phyloP scores from a whole-genome alignment of 2,329 filamentous ascomycete species.

The Fusarium sp. region DNA sequence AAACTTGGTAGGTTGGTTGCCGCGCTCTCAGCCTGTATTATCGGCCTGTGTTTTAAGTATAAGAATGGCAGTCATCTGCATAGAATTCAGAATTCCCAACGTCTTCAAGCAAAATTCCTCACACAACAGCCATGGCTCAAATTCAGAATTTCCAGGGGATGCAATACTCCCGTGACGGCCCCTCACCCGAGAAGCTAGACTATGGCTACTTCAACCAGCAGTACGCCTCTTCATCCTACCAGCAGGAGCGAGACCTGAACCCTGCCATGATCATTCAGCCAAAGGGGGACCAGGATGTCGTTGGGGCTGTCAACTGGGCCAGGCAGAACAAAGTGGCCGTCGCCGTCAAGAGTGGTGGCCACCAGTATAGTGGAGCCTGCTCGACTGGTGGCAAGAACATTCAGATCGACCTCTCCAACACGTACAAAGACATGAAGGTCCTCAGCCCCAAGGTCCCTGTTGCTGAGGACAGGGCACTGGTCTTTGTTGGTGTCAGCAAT shows the following conservation, averaged over 20 bases:
- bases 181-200: neutral
- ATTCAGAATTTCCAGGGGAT: slow-evolving; percentile 7
- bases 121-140: neutral
- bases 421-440: slow-evolving; percentile 44
- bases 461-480: slow-evolving; percentile 48
- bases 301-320: slow-evolving; percentile 53
- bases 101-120: neutral
- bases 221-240: slow-evolving; percentile 58
- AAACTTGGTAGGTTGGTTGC: neutral
- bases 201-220: neutral
- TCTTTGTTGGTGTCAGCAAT: slow-evolving; percentile 55
- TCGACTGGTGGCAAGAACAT: slow-evolving; percentile 58
- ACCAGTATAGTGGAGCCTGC: slow-evolving; percentile 62
- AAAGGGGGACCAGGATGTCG: slow-evolving; percentile 55
- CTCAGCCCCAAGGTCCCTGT: slow-evolving; percentile 28
- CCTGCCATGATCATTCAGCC: slow-evolving; percentile 58
- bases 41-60: neutral
- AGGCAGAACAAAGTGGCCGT: slow-evolving; percentile 53
- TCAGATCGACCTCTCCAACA: slow-evolving; percentile 56
- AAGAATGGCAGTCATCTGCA: neutral
- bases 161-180: slow-evolving; percentile 23
- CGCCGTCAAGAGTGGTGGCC: slow-evolving; percentile 59
- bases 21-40: neutral
- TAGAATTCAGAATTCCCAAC: neutral
- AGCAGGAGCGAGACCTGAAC: slow-evolving; percentile 54